Percentiles rank a stretch among this genome's conserved stretches.
Evolutionary conservation across 139 green algal species (phyloP).

Genomic region (Marvania coccoides): DNA sequence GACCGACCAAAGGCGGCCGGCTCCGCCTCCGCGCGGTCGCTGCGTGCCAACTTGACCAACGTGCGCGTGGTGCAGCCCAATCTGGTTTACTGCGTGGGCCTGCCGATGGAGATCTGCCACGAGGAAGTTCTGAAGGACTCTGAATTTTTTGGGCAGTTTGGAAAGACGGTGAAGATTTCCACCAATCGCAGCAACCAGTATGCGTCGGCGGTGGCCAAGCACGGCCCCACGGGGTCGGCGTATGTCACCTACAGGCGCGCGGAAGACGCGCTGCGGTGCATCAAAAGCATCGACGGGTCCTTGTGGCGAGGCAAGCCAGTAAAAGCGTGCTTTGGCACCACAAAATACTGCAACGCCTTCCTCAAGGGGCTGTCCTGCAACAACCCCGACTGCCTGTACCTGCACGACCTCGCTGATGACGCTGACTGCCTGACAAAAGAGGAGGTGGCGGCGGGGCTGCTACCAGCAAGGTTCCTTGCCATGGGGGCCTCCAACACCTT

Average conservation of each 20-base stretch:
- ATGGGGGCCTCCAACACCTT: slow-evolving; percentile 17
- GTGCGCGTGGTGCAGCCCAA: slow-evolving; percentile 87
- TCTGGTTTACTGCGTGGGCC: slow-evolving; percentile 84
- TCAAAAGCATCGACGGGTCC: slow-evolving; percentile 65
- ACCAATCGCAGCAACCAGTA: slow-evolving; percentile 55
- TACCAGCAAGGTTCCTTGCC: slow-evolving; percentile 36
- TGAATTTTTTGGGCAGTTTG: slow-evolving; percentile 81
- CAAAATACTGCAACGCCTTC: slow-evolving; percentile 96
- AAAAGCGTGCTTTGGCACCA: slow-evolving; percentile 87
- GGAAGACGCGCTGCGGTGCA: slow-evolving; percentile 78
- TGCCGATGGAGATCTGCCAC: slow-evolving; percentile 68
- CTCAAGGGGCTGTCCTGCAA: slow-evolving; percentile 77
- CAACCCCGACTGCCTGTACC: slow-evolving; percentile 88
- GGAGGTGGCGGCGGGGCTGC: slow-evolving; percentile 49
- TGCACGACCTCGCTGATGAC: slow-evolving; percentile 74
- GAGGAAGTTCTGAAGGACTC: slow-evolving; percentile 60
- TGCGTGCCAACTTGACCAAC: slow-evolving; percentile 39
- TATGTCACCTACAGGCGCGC: slow-evolving; percentile 76
- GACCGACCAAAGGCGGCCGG: slow-evolving; percentile 17
- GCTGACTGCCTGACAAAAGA: slow-evolving; percentile 84
- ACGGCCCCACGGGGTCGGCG: slow-evolving; percentile 61
- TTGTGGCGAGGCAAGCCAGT: slow-evolving; percentile 61
- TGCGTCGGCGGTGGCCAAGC: slow-evolving; percentile 14
- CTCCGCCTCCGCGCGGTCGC: neutral
- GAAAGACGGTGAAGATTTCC: slow-evolving; percentile 59